Base-by-base conservation (phyloP, 2,329 filamentous ascomycete genomes). In the Hansfordia pulvinata region DNA sequence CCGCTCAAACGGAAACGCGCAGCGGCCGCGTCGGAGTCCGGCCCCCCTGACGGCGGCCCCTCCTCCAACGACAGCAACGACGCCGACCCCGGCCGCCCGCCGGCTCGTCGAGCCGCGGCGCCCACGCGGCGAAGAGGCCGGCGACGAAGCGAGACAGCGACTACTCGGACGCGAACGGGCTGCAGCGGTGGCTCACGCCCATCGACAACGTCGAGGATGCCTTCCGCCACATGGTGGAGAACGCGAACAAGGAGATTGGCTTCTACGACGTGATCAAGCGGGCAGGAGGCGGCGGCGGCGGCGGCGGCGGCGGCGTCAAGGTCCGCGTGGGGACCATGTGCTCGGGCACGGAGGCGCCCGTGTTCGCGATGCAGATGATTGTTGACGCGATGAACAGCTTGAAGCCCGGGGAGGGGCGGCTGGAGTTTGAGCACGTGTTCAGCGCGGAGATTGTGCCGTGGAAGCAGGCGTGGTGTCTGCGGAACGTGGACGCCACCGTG, bases 301-400 rank as follows among this genome's bases (percentile, higher is more conserved):
- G 40, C 12, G 28, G 38, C n/a, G 30, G 32, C 2, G 46, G 45
- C 3, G 41, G 42, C 3, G 31, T 48, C 7, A 21, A 37, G 9
- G 36, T 59, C 25, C 43, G 43, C n/a, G 44, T 85, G 15, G 78
- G 64, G 0, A 88, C 81, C 0, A 70, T 85, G 56, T 86, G 79
- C 43, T 85, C 79, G 2, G 81, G 81, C 1, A 86, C 81, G 0
- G 81, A 88, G 37, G 71, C 72, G 4, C 81, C 81, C 0, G 51
- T 88, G 2, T 56, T 85, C 2, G 74, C 75, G 0, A 43, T 84
- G 10, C 53, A 69, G 10, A 54, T 75, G 44, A 50, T 83, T 23
- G 46, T 52, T 20, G 53, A 65, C 10, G 52, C 62, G 4, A 35
- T 34, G n/a, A 28, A 41, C 49, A 44, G 46, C 40, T 42, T 27